A percentile compares a stretch with the other conserved stretches of the same genome.
Conservation (phyloP, 495 filamentous ascomycete genomes). For the Penicillium canariense region DNA sequence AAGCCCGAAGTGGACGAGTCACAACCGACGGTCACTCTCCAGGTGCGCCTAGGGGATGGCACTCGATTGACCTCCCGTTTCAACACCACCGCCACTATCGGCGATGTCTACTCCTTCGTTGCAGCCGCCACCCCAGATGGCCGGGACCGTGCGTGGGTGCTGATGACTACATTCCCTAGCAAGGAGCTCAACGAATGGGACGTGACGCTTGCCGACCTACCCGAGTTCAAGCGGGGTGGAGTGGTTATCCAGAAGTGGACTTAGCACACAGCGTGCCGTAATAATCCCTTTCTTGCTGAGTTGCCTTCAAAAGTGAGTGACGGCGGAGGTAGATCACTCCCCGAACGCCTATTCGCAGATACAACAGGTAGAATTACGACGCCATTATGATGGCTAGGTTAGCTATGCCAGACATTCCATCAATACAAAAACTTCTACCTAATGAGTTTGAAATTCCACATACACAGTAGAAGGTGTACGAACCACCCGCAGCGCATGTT, state of each 20-base stretch:
- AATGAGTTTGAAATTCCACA: background rate
- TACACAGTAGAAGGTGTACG: background rate
- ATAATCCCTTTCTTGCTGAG: background rate
- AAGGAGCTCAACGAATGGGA: conserved; percentile 81
- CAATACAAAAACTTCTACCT: background rate
- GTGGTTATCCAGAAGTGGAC: conserved; percentile 89
- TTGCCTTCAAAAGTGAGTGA: conserved; percentile 9
- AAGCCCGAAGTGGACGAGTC: conserved; percentile 66
- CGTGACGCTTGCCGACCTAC: conserved; percentile 67
- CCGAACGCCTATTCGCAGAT: background rate
- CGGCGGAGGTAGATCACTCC: conserved; percentile 1
- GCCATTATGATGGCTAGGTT: background rate
- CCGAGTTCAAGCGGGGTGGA: conserved; percentile 80
- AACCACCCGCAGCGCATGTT: conserved; percentile 4
- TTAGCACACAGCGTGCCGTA: conserved; percentile 31
- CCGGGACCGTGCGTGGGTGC: conserved; percentile 62
- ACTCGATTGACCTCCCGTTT: conserved; percentile 83
- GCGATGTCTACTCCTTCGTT: conserved; percentile 87
- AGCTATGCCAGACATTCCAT: background rate
- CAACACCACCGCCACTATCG: conserved; percentile 87
- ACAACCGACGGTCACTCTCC: conserved; percentile 73
- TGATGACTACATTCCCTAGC: conserved; percentile 95
- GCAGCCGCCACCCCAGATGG: conserved; percentile 59
- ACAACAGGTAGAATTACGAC: background rate
- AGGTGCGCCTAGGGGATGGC: conserved; percentile 88